A percentile compares a stretch with the other conserved stretches of the same genome.
Conservation (phyloP, 371 early-diverging fungal species). For the Polyrhizophydium stewartii region DNA sequence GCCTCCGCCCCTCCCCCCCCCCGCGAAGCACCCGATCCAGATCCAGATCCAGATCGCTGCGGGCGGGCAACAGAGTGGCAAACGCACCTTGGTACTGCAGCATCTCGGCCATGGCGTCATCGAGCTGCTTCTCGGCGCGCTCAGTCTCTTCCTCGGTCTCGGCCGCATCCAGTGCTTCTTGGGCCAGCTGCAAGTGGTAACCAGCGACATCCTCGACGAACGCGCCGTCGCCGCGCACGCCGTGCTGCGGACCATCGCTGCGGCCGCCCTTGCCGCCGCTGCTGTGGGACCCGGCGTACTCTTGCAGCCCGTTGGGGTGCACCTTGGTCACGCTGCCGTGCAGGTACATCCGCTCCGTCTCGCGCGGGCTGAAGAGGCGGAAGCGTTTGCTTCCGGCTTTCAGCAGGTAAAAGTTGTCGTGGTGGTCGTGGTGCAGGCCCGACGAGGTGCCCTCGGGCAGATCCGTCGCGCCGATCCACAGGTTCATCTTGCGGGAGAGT, state of each 20-base stretch:
- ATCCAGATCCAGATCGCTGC: no score
- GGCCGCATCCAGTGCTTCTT: neutral
- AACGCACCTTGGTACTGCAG: neutral
- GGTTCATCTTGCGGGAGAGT: constrained; percentile 37
- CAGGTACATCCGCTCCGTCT: constrained; percentile 29
- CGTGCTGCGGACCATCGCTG: constrained; percentile 21
- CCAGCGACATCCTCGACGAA: constrained; percentile 27
- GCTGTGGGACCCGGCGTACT: constrained; percentile 13
- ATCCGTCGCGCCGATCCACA: constrained; percentile 35
- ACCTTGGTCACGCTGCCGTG: constrained; percentile 25
- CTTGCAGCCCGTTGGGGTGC: constrained; percentile 34
- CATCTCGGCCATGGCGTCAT: constrained; percentile 14
- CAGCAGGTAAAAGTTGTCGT: constrained; percentile 50
- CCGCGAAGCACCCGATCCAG: no score
- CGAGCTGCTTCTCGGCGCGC: constrained; percentile 11
- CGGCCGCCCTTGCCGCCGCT: constrained; percentile 30
- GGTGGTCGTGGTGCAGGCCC: constrained; percentile 49
- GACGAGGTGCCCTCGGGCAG: constrained; percentile 23
- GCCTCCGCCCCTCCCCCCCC: no score
- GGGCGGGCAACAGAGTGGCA: no score
- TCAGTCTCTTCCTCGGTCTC: neutral
- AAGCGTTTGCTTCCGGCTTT: constrained; percentile 28
- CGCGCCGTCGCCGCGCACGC: constrained; percentile 33
- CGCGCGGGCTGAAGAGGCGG: constrained; percentile 35
- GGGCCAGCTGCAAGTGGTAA: constrained; percentile 7